These are phyloP conservation scores for Linum usitatissimum DNA, from an alignment of 345 rosid genomes.

Conservation along the genomic window DNA sequence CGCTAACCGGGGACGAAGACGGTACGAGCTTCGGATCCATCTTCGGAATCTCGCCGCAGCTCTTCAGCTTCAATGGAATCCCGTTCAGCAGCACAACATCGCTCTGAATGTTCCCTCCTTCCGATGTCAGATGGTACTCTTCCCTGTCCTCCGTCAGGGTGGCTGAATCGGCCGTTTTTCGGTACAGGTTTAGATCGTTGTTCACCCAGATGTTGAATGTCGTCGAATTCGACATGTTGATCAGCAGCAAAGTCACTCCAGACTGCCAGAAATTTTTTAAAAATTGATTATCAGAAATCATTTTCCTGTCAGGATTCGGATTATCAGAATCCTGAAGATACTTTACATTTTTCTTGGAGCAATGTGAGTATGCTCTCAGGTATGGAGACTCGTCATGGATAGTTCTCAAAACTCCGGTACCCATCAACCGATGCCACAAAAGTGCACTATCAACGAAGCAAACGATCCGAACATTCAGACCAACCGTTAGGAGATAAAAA, in stretches of 20 bases:
- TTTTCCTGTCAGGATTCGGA: not conserved
- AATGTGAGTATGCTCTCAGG: slow-evolving; percentile 42
- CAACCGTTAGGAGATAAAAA: not conserved
- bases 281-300: not conserved
- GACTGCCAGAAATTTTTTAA: not conserved
- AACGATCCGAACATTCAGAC: not conserved
- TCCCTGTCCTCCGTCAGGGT: slow-evolving; percentile 18
- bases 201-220: slow-evolving; percentile 23
- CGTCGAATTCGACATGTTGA: slow-evolving; percentile 21
- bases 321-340: not conserved
- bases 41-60: slow-evolving; percentile 28
- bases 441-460: slow-evolving; percentile 27
- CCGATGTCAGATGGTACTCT: slow-evolving; percentile 53
- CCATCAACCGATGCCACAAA: slow-evolving; percentile 60
- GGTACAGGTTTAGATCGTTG: slow-evolving; percentile 26
- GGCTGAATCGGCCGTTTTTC: not conserved
- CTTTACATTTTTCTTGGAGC: slow-evolving; percentile 26
- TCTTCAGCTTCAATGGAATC: slow-evolving; percentile 33
- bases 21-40: slow-evolving; percentile 34
- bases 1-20: slow-evolving; percentile 20
- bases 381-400: slow-evolving; percentile 30
- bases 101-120: slow-evolving; percentile 45
- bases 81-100: slow-evolving; percentile 46
- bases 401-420: slow-evolving; percentile 27
- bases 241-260: not conserved